Evolutionary conservation across 2,329 filamentous ascomycete genomes (phyloP).

Genomic region (Fusarium papillatum): DNA sequence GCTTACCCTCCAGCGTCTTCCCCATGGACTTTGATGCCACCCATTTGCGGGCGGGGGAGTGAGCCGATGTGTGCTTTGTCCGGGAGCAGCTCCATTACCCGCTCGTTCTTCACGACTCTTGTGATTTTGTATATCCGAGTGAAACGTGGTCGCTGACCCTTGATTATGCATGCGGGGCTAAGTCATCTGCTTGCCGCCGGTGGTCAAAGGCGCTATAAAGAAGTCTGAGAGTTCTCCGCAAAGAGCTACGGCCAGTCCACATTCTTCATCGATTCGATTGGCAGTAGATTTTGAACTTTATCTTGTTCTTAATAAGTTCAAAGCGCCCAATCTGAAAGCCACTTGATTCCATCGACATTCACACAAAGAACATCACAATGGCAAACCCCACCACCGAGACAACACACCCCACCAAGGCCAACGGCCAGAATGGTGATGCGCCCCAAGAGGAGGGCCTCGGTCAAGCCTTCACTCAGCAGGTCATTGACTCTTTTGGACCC

Average conservation of each 20-base stretch:
- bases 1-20: conserved; percentile 2
- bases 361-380: conserved; percentile 44
- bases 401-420: conserved; percentile 56
- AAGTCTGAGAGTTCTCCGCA: conserved; percentile 14
- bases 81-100: conserved; percentile 26
- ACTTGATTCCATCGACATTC: not conserved
- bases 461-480: conserved; percentile 76
- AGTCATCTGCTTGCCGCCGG: conserved; percentile 14
- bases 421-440: conserved; percentile 47
- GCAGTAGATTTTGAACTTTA: not conserved
- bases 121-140: conserved; percentile 23
- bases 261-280: not conserved
- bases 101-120: conserved; percentile 3
- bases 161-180: conserved; percentile 36
- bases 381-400: conserved; percentile 38
- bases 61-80: conserved; percentile 18
- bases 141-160: conserved; percentile 16
- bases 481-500: conserved; percentile 82
- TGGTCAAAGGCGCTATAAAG: conserved; percentile 7
- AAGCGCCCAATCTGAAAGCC: not conserved
- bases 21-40: conserved; percentile 1
- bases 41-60: conserved; percentile 3
- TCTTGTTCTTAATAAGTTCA: not conserved
- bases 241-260: not conserved
- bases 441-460: conserved; percentile 46